Evolutionary conservation across 2,329 filamentous ascomycete genomes (phyloP).

Genomic region (Epichloe aotearoae): DNA sequence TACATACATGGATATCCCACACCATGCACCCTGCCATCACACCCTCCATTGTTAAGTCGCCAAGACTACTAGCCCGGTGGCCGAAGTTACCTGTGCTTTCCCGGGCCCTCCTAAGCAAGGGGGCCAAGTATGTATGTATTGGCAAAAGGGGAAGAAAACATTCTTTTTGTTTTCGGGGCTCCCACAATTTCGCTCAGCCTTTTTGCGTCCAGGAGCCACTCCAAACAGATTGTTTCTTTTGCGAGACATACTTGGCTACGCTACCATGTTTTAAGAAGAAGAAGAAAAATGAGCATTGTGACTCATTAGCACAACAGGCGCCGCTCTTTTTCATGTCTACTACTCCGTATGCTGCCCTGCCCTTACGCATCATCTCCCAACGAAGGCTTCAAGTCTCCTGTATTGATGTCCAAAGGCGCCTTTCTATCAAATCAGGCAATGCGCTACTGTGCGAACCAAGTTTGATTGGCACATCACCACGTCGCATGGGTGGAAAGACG

Average conservation of each 20-base stretch:
- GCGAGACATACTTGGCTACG: background rate
- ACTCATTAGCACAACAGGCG: slow-evolving; percentile 4
- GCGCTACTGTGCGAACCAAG: background rate
- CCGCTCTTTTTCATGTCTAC: background rate
- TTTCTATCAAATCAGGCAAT: slow-evolving; percentile 9
- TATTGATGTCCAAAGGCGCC: slow-evolving; percentile 14
- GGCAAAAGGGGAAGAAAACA: no score
- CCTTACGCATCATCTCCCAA: slow-evolving; percentile 11
- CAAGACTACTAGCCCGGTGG: background rate
- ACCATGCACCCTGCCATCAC: background rate
- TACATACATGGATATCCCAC: background rate
- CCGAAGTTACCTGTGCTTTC: background rate
- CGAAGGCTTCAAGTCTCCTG: slow-evolving; percentile 8
- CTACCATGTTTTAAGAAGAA: background rate
- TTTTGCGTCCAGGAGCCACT: no score
- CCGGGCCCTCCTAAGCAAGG: background rate
- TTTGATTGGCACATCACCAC: slow-evolving; percentile 10
- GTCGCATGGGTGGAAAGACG: slow-evolving; percentile 2
- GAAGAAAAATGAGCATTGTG: background rate
- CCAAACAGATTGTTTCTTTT: no score
- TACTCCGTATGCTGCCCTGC: background rate
- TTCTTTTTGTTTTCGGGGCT: no score
- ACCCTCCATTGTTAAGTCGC: background rate
- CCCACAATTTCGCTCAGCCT: no score
- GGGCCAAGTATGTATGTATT: background rate